Percentiles rank a stretch among this genome's conserved stretches.
Evolutionary conservation across 208 protist genomes (phyloP).

Genomic region (Crithidia brevicula): DNA sequence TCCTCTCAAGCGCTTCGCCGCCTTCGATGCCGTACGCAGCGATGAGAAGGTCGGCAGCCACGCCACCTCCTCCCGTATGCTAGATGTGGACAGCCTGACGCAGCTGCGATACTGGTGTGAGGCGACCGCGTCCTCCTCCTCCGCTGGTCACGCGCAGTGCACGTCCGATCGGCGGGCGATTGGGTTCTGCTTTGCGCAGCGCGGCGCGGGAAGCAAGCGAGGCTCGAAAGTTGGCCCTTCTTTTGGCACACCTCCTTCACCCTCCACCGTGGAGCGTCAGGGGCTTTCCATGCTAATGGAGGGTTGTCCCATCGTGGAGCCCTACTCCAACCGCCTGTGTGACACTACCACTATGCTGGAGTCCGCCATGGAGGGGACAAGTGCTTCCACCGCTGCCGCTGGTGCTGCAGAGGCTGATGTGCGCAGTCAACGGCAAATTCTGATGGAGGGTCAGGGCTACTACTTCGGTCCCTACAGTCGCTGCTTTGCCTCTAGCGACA

Average conservation of each 20-base stretch:
- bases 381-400: no score
- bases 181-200: slow-evolving; percentile 40
- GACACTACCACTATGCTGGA: slow-evolving; percentile 14
- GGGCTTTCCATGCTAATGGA: slow-evolving; percentile 47
- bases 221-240: not conserved
- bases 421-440: not conserved
- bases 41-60: no score
- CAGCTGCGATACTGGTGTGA: slow-evolving; percentile 34
- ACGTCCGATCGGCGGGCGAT: slow-evolving; percentile 43
- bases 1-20: not conserved
- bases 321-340: slow-evolving; percentile 37
- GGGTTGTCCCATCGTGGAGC: slow-evolving; percentile 53
- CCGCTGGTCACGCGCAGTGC: slow-evolving; percentile 31
- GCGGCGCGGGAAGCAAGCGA: not conserved
- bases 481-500: slow-evolving; percentile 31
- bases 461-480: slow-evolving; percentile 51
- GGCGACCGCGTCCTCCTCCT: not conserved
- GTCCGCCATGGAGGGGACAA: not conserved
- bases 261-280: not conserved
- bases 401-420: slow-evolving; percentile 5
- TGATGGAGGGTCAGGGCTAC: slow-evolving; percentile 22
- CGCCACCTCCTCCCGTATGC: not conserved
- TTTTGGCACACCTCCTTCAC: not conserved
- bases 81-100: slow-evolving; percentile 4
- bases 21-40: slow-evolving; percentile 4